Evolutionary conservation across 352 stramenopile genomes (phyloP).

Genomic region (Vaucheria bursata): DNA sequence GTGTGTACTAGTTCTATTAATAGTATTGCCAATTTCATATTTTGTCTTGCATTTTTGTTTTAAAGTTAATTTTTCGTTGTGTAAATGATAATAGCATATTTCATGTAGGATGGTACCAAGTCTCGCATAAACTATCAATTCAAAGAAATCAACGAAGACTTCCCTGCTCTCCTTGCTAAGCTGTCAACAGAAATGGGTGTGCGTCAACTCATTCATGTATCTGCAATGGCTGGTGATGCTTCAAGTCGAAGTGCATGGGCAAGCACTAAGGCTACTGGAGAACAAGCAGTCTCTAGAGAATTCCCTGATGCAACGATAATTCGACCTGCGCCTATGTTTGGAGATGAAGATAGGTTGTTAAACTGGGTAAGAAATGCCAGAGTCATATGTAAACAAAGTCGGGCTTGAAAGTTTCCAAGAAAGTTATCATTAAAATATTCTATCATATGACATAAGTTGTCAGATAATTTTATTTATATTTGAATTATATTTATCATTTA

Average conservation of each 20-base stretch:
- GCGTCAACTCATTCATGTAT: slow-evolving; percentile 68
- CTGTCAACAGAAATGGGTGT: slow-evolving; percentile 63
- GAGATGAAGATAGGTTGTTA: slow-evolving; percentile 89
- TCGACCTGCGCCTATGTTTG: slow-evolving; percentile 86
- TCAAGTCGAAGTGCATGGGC: slow-evolving; percentile 60
- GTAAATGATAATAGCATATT: no score
- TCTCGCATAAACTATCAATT: slow-evolving; percentile 75
- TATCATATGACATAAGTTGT: background rate
- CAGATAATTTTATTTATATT: background rate
- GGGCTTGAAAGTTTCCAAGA: slow-evolving; percentile 18
- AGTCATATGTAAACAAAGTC: slow-evolving; percentile 14
- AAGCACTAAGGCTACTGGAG: slow-evolving; percentile 58
- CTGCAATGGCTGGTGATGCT: slow-evolving; percentile 53
- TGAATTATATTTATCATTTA: background rate
- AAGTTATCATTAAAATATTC: background rate
- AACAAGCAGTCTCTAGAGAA: slow-evolving; percentile 57
- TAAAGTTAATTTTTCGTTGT: no score
- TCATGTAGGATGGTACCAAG: slow-evolving; percentile 27
- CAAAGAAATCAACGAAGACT: slow-evolving; percentile 60
- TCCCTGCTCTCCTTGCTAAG: slow-evolving; percentile 57
- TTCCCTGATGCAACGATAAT: slow-evolving; percentile 94
- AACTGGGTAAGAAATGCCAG: slow-evolving; percentile 63
- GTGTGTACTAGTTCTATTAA: no score
- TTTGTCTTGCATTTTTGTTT: no score
- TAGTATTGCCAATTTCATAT: no score